phyloP scores from a whole-genome alignment of 345 rosid species.

The Heritiera fomes region DNA sequence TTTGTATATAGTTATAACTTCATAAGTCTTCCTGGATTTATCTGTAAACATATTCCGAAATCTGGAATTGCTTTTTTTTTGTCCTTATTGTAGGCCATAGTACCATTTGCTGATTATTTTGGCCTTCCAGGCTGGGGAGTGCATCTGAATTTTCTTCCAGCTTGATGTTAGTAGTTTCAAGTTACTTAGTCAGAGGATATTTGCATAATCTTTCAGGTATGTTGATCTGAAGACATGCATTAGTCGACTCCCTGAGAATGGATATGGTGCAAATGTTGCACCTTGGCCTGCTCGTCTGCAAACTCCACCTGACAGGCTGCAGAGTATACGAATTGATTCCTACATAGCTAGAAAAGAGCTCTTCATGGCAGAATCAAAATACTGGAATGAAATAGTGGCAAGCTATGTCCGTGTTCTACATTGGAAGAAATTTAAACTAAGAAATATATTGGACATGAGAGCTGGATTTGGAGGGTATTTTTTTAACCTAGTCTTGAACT shows the following conservation, averaged over 20 bases:
- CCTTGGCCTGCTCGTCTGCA: conserved; percentile 86
- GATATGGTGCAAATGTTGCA: conserved; percentile 72
- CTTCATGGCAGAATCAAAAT: conserved; percentile 83
- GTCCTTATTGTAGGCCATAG: conserved; percentile 9
- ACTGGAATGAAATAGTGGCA: conserved; percentile 76
- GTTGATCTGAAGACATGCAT: conserved; percentile 86
- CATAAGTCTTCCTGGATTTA: background rate
- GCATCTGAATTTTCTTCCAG: conserved; percentile 2
- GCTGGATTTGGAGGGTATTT: conserved; percentile 94
- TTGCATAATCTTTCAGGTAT: conserved; percentile 52
- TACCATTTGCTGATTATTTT: background rate
- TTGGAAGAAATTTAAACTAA: conserved; percentile 76
- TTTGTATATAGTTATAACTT: background rate
- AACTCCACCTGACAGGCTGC: conserved; percentile 87
- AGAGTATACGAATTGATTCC: conserved; percentile 80
- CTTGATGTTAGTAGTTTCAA: conserved; percentile 17
- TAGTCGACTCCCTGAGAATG: conserved; percentile 75
- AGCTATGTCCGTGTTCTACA: conserved; percentile 73
- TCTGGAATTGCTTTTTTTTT: conserved; percentile 12
- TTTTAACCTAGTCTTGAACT: conserved; percentile 20
- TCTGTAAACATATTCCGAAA: background rate
- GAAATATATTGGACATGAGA: conserved; percentile 98
- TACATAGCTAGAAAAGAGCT: conserved; percentile 85
- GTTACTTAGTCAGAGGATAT: background rate
- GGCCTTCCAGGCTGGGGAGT: background rate